Conservation (phyloP, 2,329 filamentous ascomycete genomes). For the Fusarium chuoi region DNA sequence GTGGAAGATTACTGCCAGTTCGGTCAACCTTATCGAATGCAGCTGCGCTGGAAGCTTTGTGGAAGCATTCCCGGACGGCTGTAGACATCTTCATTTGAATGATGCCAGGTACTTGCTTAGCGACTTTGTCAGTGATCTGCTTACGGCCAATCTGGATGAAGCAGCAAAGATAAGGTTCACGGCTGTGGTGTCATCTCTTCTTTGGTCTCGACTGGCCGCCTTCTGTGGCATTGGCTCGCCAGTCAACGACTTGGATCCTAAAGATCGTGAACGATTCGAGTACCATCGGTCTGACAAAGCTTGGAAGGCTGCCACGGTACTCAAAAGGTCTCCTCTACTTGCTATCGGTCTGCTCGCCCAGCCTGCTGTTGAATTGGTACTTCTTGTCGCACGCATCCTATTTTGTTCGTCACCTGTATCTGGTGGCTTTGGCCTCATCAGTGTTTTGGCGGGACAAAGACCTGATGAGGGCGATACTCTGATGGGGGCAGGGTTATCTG, state of each 20-base stretch:
- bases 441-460: not conserved
- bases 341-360: not conserved
- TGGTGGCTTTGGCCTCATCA: not conserved
- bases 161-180: not conserved
- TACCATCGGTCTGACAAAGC: not conserved
- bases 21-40: not conserved
- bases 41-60: not conserved
- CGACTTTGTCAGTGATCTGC: not conserved
- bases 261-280: not conserved
- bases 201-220: not conserved
- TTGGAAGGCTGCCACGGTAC: not conserved
- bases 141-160: not conserved
- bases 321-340: not conserved
- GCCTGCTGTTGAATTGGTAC: not conserved
- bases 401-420: not conserved
- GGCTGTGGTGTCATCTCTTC: not conserved
- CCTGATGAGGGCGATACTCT: not conserved
- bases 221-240: not conserved
- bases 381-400: not conserved
- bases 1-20: not conserved
- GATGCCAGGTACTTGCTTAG: not conserved
- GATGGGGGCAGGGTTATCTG: not conserved
- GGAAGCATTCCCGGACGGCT: rapidly evolving
- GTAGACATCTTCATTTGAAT: not conserved
- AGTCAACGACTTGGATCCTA: not conserved